A percentile compares a stretch with the other conserved stretches of the same genome.
phyloP scores from a whole-genome alignment of 129 eudicot genomes.

The Chrysanthemum seticuspe region DNA sequence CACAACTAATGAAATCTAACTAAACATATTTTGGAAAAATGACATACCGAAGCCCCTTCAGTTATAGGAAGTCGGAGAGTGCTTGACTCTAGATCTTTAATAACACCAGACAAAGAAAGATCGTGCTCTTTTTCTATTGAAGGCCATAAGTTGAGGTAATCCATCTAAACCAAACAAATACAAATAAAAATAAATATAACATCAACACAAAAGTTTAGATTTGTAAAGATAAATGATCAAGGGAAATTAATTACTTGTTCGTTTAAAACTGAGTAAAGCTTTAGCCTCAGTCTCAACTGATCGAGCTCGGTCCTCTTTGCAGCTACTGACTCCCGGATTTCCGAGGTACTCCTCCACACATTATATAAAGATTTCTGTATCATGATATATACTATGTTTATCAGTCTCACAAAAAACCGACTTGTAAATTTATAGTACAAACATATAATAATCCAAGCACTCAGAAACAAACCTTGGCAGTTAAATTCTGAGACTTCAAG shows the following conservation, averaged over 20 bases:
- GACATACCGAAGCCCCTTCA: slow-evolving; percentile 72
- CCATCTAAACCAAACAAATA: slow-evolving; percentile 45
- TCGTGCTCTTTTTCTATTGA: slow-evolving; percentile 62
- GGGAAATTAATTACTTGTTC: slow-evolving; percentile 58
- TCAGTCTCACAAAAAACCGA: neutral
- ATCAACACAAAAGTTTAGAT: neutral
- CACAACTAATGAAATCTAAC: too few species aligned
- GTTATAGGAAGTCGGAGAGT: slow-evolving; percentile 87
- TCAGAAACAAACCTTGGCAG: slow-evolving; percentile 59
- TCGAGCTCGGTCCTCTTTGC: slow-evolving; percentile 60
- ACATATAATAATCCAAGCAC: neutral
- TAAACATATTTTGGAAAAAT: neutral
- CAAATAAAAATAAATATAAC: neutral
- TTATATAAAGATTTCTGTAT: slow-evolving; percentile 64
- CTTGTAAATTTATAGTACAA: neutral
- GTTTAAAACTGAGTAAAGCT: slow-evolving; percentile 47
- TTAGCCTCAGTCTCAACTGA: slow-evolving; percentile 58
- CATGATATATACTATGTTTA: slow-evolving; percentile 22
- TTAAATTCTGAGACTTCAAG: slow-evolving; percentile 45
- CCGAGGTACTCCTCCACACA: slow-evolving; percentile 68
- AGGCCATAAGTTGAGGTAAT: slow-evolving; percentile 71
- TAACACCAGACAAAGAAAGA: slow-evolving; percentile 53
- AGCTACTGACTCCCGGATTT: slow-evolving; percentile 57
- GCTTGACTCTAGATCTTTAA: slow-evolving; percentile 72
- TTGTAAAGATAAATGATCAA: neutral